Percentiles rank a stretch among this genome's conserved stretches.
phyloP scores from a whole-genome alignment of 345 rosid species.

The Aurinia saxatilis region DNA sequence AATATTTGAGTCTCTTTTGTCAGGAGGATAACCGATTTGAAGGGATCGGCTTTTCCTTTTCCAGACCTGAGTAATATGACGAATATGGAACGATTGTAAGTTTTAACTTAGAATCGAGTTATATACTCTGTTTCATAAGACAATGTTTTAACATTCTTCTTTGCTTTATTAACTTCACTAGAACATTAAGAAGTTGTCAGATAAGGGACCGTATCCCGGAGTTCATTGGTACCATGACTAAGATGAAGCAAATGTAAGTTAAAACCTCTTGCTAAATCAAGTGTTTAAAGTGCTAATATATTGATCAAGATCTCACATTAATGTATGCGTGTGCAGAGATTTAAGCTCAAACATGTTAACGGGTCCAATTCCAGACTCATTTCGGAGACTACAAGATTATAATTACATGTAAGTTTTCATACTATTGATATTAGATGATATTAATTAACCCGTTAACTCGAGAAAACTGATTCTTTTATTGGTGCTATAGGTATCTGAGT shows the following conservation, averaged over 20 bases:
- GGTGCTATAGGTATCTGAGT: conserved; percentile 50
- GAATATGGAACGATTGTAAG: conserved; percentile 41
- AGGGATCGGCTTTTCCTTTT: conserved; percentile 40
- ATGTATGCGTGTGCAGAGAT: conserved; percentile 41
- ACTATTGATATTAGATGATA: neutral
- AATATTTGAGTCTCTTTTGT: neutral
- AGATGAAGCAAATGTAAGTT: conserved; percentile 47
- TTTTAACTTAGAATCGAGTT: neutral
- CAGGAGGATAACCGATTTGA: conserved; percentile 71
- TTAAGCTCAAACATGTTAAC: conserved; percentile 68
- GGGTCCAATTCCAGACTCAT: conserved; percentile 38
- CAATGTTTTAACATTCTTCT: neutral
- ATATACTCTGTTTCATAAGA: neutral
- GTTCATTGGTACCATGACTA: conserved; percentile 34
- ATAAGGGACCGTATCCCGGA: conserved; percentile 45
- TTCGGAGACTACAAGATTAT: conserved; percentile 8
- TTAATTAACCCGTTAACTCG: neutral
- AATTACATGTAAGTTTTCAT: conserved; percentile 42
- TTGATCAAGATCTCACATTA: neutral
- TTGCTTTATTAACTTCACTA: conserved; percentile 20
- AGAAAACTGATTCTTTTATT: neutral
- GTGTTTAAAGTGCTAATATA: neutral
- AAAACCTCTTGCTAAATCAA: neutral
- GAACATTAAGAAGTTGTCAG: conserved; percentile 59
- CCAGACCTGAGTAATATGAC: conserved; percentile 39